Base-by-base conservation (phyloP, 179 eudicot genomes). In the Spinacia oleracea region DNA sequence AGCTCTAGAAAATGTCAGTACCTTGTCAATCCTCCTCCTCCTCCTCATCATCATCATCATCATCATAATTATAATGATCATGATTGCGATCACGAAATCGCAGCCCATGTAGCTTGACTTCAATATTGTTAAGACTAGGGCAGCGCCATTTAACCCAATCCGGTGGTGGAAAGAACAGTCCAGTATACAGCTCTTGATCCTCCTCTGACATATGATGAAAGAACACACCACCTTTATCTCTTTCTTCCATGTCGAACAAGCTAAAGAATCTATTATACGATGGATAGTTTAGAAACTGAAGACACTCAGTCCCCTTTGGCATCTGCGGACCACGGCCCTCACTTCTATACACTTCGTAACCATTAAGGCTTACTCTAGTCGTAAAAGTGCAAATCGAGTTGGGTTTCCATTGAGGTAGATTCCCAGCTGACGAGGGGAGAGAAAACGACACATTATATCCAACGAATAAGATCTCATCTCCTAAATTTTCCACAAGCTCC, bases 61-160 rank as follows among this genome's bases (percentile, higher is more conserved):
- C n/a, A n/a, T n/a, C n/a, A n/a, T n/a, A n/a, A n/a, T n/a, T n/a
- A n/a, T n/a, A n/a, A n/a, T n/a, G n/a, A n/a, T n/a, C n/a, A n/a
- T n/a, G n/a, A n/a, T n/a, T n/a, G n/a, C n/a, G n/a, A n/a, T 60
- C 66, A 4, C 18, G 31, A 60, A 23, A 2, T 29, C 6, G 43
- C 45, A 65, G 15, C 4, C 25, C 3, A 65, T 68, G 18, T 1
- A 68, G 4, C 50, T 7, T 40, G 16, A 68, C 2, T 8, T 68
- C 50, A 40, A 40, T 31, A 38, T 68, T n/a, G 6, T 46, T 48
- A 1, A 70, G 70, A 12, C 60, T 59, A 4, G 81, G 76, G 25
- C 70, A 59, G 1, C 45, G 81, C 76, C 80, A 78, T 6, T 69
- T 53, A 58, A 78, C 75, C 80, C 75, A 78, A 70, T 74, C 25